phyloP scores from a whole-genome alignment of 257 asterid species.

The Solanum tarapatanum region DNA sequence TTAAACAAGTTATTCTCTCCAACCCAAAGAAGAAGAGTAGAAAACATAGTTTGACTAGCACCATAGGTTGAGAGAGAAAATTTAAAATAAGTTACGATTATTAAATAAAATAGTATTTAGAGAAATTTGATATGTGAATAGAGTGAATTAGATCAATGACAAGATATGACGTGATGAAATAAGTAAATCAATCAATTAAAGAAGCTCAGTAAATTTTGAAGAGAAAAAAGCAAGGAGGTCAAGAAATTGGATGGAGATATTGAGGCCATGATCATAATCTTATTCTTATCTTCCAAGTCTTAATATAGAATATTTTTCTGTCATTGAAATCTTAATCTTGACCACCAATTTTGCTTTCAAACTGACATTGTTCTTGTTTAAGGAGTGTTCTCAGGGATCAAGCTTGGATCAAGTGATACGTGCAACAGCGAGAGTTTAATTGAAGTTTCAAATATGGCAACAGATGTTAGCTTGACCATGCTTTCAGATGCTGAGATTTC shows the following conservation, averaged over 20 bases:
- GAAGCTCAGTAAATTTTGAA: neutral
- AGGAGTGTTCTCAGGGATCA: slow-evolving; percentile 28
- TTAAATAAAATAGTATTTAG: neutral
- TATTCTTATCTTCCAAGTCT: neutral
- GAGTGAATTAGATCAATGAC: neutral
- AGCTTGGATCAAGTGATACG: slow-evolving; percentile 15
- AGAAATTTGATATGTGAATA: neutral
- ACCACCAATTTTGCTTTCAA: neutral
- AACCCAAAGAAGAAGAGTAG: neutral
- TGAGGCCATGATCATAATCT: neutral
- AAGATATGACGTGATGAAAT: neutral
- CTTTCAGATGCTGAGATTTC: slow-evolving; percentile 34
- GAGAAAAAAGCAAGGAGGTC: neutral
- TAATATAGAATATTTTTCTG: neutral
- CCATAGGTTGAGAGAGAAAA: neutral
- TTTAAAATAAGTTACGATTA: neutral
- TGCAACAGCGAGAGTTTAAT: slow-evolving; percentile 20
- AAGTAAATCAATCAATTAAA: neutral
- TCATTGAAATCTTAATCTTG: neutral
- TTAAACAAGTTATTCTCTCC: neutral
- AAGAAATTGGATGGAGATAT: neutral
- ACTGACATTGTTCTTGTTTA: neutral
- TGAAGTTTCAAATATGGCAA: slow-evolving; percentile 22
- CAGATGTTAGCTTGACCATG: slow-evolving; percentile 20
- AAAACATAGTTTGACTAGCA: neutral